Percentiles rank a stretch among this genome's conserved stretches.
Evolutionary conservation across 306 rosid species (phyloP).

Genomic region (Acacia crassicarpa): DNA sequence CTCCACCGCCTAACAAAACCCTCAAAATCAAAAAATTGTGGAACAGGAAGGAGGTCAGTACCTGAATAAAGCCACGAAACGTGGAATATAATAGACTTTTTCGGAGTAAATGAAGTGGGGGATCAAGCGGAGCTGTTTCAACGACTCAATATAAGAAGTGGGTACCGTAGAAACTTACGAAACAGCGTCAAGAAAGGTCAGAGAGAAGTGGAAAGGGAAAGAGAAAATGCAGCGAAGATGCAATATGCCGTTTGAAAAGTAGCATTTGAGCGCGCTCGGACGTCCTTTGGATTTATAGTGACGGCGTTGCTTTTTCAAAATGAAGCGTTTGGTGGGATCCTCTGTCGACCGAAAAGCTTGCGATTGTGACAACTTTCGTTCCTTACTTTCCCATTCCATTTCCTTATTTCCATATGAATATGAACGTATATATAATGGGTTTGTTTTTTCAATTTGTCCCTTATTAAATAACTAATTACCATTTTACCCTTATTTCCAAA

Average conservation of each 20-base stretch:
- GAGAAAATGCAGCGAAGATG: not conserved
- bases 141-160: not conserved
- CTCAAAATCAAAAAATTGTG: not conserved
- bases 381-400: not conserved
- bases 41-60: conserved; percentile 15
- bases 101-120: not conserved
- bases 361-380: not conserved
- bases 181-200: conserved; percentile 34
- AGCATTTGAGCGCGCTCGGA: not conserved
- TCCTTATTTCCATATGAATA: no score
- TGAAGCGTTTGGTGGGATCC: not conserved
- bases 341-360: not conserved
- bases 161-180: not conserved
- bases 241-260: not conserved
- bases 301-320: not conserved
- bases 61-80: conserved; percentile 32
- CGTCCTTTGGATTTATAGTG: not conserved
- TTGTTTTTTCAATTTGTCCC: no score
- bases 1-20: not conserved
- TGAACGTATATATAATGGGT: no score
- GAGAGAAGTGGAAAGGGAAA: not conserved
- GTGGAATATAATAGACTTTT: not conserved
- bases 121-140: not conserved
- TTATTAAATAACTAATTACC: no score
- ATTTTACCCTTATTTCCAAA: no score